Evolutionary conservation across 805 yeast species (phyloP), one percentile per base, ranked within the genome.

Genomic region (Nakazawaea ernobii): DNA sequence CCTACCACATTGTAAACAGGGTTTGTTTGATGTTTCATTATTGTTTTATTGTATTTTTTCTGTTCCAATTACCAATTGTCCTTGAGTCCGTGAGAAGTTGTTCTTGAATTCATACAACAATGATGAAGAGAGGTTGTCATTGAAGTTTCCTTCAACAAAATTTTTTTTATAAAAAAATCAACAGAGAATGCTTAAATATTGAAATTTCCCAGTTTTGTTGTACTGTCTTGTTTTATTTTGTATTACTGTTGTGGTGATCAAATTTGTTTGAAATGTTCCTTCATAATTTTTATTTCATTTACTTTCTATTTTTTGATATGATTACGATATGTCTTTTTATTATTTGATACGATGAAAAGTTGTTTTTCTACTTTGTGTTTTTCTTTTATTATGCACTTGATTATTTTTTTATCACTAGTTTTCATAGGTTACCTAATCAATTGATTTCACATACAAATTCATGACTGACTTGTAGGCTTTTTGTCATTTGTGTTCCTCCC

Each of bases 331-430:
- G 37, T 41, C 37, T 41, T 36, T 36, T 41, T 41, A 20, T 41
- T 30, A 27, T 39, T 39, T 35, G 37, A 36, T 20, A 17, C 28
- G 37, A 41, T 32, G 44, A 41, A 41, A 41, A 41, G 44, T 41
- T 41, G 37, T 32, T 32, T 8, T 20, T 20, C n/a, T n/a, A n/a
- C n/a, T 36, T 48, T 58, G 13, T 43, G 36, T 4, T 35, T 46
- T 11, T 42, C 27, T 10, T 39, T 41, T 32, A 15, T 53, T 4
- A 59, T 59, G 44, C 61, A 59, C 51, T 52, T 52, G 17, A 9
- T 14, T 36, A 15, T 17, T 20, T 17, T 17, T 15, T 17, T 20
- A 15, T 30, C n/a, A 30, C 24, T 20, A 30, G 32, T 30, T 10
- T 30, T 30, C 10, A 30, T 30, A 10, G 32, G n/a, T 30, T 30